Percentiles rank a stretch among this genome's conserved stretches.
These are phyloP conservation scores for Tremella fuciformis DNA, from an alignment of 768 basidiomycete species.

Conservation along the genomic window DNA sequence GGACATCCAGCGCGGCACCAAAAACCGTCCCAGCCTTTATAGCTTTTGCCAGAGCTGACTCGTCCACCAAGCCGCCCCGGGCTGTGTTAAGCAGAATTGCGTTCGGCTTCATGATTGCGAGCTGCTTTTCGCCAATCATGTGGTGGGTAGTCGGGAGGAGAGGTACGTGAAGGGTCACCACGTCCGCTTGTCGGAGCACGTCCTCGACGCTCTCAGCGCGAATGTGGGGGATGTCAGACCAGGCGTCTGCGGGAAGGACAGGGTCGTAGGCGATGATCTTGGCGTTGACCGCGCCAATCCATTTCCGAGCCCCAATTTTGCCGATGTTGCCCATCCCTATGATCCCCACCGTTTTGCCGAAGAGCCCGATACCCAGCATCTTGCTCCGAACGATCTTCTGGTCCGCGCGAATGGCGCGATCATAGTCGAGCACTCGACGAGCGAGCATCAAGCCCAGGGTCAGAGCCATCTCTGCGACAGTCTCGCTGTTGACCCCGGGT, in stretches of 20 bases:
- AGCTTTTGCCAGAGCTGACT: constrained; percentile 30
- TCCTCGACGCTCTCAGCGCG: constrained; percentile 41
- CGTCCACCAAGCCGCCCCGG: constrained; percentile 50
- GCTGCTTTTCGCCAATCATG: constrained; percentile 38
- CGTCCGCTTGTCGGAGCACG: constrained; percentile 41
- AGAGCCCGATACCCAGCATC: constrained; percentile 37
- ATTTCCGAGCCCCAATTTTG: constrained; percentile 34
- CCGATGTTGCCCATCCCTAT: constrained; percentile 53
- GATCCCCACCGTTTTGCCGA: constrained; percentile 49
- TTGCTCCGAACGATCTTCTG: constrained; percentile 34
- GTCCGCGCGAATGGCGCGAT: constrained; percentile 29
- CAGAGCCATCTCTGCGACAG: constrained; percentile 40
- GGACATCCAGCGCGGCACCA: constrained; percentile 49
- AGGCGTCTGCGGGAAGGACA: constrained; percentile 7
- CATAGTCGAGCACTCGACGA: constrained; percentile 40
- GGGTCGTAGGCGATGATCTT: constrained; percentile 11
- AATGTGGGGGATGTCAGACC: constrained; percentile 33
- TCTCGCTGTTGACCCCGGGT: constrained; percentile 12
- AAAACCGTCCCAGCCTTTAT: constrained; percentile 28
- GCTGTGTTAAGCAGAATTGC: constrained; percentile 51
- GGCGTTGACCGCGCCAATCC: constrained; percentile 21
- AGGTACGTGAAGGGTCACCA: constrained; percentile 52
- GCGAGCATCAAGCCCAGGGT: constrained; percentile 31
- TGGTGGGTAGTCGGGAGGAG: constrained; percentile 40
- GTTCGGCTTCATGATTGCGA: constrained; percentile 41